A percentile compares a stretch with the other conserved stretches of the same genome.
Evolutionary conservation across 345 rosid species (phyloP).

Genomic region (Corchorus capsularis): DNA sequence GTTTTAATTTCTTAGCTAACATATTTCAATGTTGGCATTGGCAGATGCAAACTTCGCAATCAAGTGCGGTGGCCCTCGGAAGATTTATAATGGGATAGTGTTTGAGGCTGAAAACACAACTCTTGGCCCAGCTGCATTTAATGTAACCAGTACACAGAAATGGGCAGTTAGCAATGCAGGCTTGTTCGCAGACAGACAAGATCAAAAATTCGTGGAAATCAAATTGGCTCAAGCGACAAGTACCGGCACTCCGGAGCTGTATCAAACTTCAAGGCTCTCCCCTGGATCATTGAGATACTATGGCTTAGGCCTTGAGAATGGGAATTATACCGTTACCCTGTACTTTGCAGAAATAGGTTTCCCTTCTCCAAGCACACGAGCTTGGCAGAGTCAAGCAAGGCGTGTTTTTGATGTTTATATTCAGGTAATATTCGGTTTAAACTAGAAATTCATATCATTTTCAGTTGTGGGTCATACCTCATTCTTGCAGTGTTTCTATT

Average conservation of each 20-base stretch:
- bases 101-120: constrained; percentile 42
- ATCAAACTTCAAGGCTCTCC: constrained; percentile 37
- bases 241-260: constrained; percentile 44
- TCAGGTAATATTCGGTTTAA: background rate
- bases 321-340: constrained; percentile 33
- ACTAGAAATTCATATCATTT: no score
- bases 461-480: background rate
- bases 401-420: constrained; percentile 26
- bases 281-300: constrained; percentile 42
- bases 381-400: constrained; percentile 49
- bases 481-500: background rate
- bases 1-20: background rate
- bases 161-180: constrained; percentile 71
- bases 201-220: constrained; percentile 29
- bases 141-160: constrained; percentile 38
- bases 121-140: background rate
- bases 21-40: constrained; percentile 2
- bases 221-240: constrained; percentile 30
- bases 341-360: constrained; percentile 51
- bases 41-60: constrained; percentile 38
- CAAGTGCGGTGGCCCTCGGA: constrained; percentile 36
- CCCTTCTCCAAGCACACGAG: constrained; percentile 30
- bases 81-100: constrained; percentile 29
- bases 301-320: constrained; percentile 31
- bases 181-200: constrained; percentile 40